Evolutionary conservation across 208 protist genomes (phyloP), one percentile per base, ranked within the genome.

Genomic region (Wallacemonas sp.): DNA sequence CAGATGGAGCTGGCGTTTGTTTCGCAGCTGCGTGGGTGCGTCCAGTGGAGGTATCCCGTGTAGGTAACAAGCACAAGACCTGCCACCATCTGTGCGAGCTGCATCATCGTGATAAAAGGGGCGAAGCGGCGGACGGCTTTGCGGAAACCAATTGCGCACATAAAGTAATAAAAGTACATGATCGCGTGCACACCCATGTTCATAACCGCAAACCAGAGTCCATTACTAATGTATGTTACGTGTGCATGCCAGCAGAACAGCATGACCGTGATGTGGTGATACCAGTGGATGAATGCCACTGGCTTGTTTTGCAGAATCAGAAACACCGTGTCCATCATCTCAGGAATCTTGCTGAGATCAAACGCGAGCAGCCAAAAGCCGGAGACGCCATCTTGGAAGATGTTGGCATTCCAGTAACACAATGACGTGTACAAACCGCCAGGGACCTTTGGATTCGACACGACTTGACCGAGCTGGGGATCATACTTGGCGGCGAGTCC

Each of bases 151-250:
- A 66, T 72, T 1, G 75, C 77, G 39, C 66, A 72, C 21, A 88
- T 28, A 47, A 82, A 84, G 70, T 97, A 97, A 68, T 97, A 97
- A 1, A 77, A 79, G 71, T 97, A 97, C 91, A 97, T 97, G 75
- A 96, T 75, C 1, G 84, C 60, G 75, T 97, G 94, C 3, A 97
- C 88, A 12, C 56, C 62, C 62, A 84, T 84, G 69, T 97, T 97
- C 86, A 97, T 95, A 6, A 72, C 66, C 12, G 81, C 78, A 46
- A 93, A 96, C 74, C 83, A 91, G 30, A 90, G 49, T 19, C 84
- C 82, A 63, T 66, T 71, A 21, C 56, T 67, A 30, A 84, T 77
- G 9, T 63, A 55, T 15, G 46, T 60, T 19, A 67, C 38, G 26
- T 77, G 82, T 0, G 84, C 84, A 47, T 88, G 72, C 88, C 85